Base-by-base conservation (phyloP, 805 yeast species). In the Hanseniaspora mollemarum region DNA sequence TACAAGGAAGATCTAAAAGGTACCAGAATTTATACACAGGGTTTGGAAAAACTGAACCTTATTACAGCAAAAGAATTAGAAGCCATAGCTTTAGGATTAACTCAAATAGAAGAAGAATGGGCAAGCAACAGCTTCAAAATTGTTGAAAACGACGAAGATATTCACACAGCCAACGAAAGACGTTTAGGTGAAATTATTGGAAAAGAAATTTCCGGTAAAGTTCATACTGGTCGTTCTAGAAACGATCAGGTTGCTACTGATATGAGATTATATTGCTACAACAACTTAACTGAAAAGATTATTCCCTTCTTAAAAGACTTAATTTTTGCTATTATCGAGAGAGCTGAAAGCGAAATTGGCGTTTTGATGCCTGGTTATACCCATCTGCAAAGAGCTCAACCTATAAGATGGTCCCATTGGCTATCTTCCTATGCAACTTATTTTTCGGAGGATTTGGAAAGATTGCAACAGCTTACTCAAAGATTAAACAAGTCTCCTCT, bases 361-460 rank as follows among this genome's bases (percentile, higher is more conserved):
- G 83, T 83, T 18, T 74, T 92, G 62, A 92, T 92, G 97, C 99
- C 99, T 10, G 99, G 99, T 40, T 92, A 92, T 71, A 92, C 99
- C 13, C 99, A 92, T 70, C 72, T 92, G 64, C 98, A 92, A 73
- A 83, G 95, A 66, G 97, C 97, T 1, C 99, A 88, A 69, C 99
- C 99, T n/a, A 92, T 92, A 62, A 79, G 99, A 70, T 92, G 99
- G 99, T 74, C 96, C 1, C 99, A 92, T 66, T 90, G 96, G 96
- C 73, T 92, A 57, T 78, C 90, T 58, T 80, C 87, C 64, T 90
- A 92, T 62, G 96, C 96, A 35, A 90, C 98, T 1, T 92, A 88
- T 64, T 82, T 92, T 67, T 77, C 88, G 9, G 87, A 87, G 62
- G 99, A 92, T 65, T 80, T 83, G 69, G 78, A 84, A 64, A 78